Percentiles rank a stretch among this genome's conserved stretches.
These are phyloP conservation scores for Penicillium brevicompactum DNA, from an alignment of 2,329 filamentous ascomycete genomes.

Conservation along the genomic window DNA sequence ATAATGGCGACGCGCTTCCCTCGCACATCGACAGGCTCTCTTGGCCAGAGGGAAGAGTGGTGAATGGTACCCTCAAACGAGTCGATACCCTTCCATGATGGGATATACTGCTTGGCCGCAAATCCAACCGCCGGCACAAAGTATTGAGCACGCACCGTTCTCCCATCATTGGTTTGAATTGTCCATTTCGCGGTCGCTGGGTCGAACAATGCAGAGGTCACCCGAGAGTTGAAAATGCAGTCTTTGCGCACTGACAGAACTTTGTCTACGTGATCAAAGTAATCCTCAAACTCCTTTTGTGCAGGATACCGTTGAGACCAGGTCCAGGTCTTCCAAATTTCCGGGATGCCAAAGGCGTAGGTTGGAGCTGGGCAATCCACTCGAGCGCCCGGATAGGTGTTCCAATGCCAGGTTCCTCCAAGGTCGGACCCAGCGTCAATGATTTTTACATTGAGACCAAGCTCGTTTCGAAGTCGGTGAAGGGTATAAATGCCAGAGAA, in stretches of 20 bases:
- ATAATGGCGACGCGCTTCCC: slow-evolving; percentile 56
- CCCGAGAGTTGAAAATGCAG: slow-evolving; percentile 46
- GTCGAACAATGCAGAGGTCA: slow-evolving; percentile 46
- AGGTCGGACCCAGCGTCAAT: slow-evolving; percentile 13
- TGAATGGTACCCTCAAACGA: slow-evolving; percentile 54
- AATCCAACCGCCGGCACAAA: slow-evolving; percentile 52
- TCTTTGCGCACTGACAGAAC: slow-evolving; percentile 48
- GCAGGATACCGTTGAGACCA: slow-evolving; percentile 38
- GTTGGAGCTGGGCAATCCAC: slow-evolving; percentile 9
- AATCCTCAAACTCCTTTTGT: slow-evolving; percentile 43
- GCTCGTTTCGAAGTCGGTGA: slow-evolving; percentile 10
- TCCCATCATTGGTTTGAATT: slow-evolving; percentile 46
- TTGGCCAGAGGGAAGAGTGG: slow-evolving; percentile 58
- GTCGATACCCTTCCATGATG: slow-evolving; percentile 37
- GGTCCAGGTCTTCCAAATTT: slow-evolving; percentile 48
- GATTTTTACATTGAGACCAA: slow-evolving; percentile 15
- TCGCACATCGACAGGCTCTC: slow-evolving; percentile 46
- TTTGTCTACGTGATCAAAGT: slow-evolving; percentile 52
- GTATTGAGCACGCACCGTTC: slow-evolving; percentile 41
- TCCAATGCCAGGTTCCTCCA: slow-evolving; percentile 17
- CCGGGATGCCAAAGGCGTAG: slow-evolving; percentile 38
- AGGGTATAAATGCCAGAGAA: slow-evolving; percentile 20
- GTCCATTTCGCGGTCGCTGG: slow-evolving; percentile 43
- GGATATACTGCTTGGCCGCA: slow-evolving; percentile 45
- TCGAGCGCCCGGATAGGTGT: slow-evolving; percentile 18